Conservation (phyloP, 768 basidiomycete genomes). For the Cyclocybe aegerita region DNA sequence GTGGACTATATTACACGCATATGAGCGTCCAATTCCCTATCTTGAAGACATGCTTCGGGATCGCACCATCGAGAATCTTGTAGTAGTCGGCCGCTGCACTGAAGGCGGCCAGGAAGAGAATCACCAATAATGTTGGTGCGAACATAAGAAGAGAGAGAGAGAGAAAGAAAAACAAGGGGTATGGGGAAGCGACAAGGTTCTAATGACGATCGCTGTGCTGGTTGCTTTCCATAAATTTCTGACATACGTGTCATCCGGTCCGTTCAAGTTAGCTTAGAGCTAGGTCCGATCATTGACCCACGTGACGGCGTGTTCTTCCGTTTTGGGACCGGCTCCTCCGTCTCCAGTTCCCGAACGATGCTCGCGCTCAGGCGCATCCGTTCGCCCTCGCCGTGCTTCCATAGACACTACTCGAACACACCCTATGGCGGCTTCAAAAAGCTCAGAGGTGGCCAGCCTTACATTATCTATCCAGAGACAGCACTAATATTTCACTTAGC, state of each 20-base stretch:
- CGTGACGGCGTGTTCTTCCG: conserved; percentile 2
- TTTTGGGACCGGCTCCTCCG: not conserved
- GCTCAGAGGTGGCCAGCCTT: conserved; percentile 32
- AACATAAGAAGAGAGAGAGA: conserved; percentile 28
- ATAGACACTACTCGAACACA: conserved; percentile 6
- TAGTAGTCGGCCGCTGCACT: conserved; percentile 72
- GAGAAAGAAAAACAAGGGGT: conserved; percentile 11
- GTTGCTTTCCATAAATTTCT: conserved; percentile 17
- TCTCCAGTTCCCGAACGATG: not conserved
- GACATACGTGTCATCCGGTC: conserved; percentile 26
- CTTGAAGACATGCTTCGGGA: too few species aligned
- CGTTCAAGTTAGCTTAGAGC: not conserved
- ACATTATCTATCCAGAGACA: not conserved
- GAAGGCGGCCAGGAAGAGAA: conserved; percentile 36
- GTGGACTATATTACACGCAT: conserved; percentile 41
- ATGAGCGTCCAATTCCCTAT: not conserved
- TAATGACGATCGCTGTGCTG: not conserved
- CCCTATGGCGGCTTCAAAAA: conserved; percentile 30
- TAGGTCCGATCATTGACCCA: not conserved
- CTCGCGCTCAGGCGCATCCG: conserved; percentile 4
- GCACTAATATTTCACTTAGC: conserved; percentile 28
- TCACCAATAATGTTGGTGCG: conserved; percentile 30
- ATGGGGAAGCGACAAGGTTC: conserved; percentile 7
- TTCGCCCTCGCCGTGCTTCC: not conserved
- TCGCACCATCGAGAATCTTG: conserved; percentile 78